Evolutionary conservation across 148 eudicot genomes (phyloP).

Genomic region (Arbutus unedo): DNA sequence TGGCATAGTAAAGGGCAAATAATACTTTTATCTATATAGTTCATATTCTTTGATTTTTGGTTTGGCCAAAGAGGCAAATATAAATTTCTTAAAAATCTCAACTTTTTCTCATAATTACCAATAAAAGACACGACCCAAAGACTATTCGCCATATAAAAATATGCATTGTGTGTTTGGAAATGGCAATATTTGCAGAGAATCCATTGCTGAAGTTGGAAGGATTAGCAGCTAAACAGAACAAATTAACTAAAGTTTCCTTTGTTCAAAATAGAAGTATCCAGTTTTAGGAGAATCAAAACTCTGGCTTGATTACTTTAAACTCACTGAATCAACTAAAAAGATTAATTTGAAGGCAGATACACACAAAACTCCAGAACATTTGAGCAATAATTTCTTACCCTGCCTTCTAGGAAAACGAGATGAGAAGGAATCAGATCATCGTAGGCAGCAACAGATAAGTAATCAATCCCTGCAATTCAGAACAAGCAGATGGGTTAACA

Average conservation of each 20-base stretch:
- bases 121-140: not conserved
- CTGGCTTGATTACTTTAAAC: not conserved
- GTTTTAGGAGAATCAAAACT: not conserved
- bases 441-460: constrained; percentile 79
- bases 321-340: not conserved
- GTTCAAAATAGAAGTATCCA: not conserved
- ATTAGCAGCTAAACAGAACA: not conserved
- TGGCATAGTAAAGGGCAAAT: not conserved
- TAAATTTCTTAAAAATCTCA: not conserved
- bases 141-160: not conserved
- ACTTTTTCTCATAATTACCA: not conserved
- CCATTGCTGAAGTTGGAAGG: not conserved
- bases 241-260: not conserved
- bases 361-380: not conserved
- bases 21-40: not conserved
- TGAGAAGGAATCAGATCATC: constrained; percentile 66
- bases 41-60: not conserved
- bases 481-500: constrained; percentile 10
- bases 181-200: not conserved
- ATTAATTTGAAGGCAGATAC: not conserved
- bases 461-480: constrained; percentile 61
- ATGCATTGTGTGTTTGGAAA: not conserved
- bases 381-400: constrained; percentile 42
- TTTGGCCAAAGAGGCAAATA: not conserved
- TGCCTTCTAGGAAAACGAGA: constrained; percentile 59